Conservation (phyloP, 257 asterid genomes). For the Galeopsis tetrahit region DNA sequence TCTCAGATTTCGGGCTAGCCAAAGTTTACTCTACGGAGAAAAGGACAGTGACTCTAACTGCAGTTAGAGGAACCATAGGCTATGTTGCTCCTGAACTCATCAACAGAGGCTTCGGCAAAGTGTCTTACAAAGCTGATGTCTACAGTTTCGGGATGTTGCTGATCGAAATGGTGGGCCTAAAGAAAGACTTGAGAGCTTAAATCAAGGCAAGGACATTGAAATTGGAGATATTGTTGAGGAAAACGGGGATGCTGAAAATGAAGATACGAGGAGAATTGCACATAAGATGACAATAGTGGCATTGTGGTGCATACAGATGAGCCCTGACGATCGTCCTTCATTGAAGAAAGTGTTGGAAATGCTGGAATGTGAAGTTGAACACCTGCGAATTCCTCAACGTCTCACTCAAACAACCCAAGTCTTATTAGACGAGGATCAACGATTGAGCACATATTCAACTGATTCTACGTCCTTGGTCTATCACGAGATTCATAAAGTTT, state of each 20-base stretch:
- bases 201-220: slow-evolving; percentile 20
- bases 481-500: not conserved
- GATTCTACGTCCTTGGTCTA: slow-evolving; percentile 1
- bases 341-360: slow-evolving; percentile 44
- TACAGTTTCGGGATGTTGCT: too few relatives aligned
- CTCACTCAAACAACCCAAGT: not conserved
- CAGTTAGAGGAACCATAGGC: slow-evolving; percentile 40
- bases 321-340: slow-evolving; percentile 44
- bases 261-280: not conserved
- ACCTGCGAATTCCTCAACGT: slow-evolving; percentile 27
- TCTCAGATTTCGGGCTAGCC: slow-evolving; percentile 37
- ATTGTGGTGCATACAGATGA: slow-evolving; percentile 32
- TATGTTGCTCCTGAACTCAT: slow-evolving; percentile 41
- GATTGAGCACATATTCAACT: slow-evolving; percentile 3
- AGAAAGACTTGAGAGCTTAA: too few relatives aligned
- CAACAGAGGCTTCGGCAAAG: too few relatives aligned
- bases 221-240: not conserved
- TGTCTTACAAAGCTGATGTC: too few relatives aligned
- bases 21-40: slow-evolving; percentile 20
- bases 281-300: slow-evolving; percentile 40
- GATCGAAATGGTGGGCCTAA: too few relatives aligned
- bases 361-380: slow-evolving; percentile 43
- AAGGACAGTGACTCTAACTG: slow-evolving; percentile 30
- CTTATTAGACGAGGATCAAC: not conserved
- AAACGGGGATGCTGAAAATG: not conserved